Evolutionary conservation across 116 monocot species (phyloP).

Genomic region (Dioscorea cayenensis): DNA sequence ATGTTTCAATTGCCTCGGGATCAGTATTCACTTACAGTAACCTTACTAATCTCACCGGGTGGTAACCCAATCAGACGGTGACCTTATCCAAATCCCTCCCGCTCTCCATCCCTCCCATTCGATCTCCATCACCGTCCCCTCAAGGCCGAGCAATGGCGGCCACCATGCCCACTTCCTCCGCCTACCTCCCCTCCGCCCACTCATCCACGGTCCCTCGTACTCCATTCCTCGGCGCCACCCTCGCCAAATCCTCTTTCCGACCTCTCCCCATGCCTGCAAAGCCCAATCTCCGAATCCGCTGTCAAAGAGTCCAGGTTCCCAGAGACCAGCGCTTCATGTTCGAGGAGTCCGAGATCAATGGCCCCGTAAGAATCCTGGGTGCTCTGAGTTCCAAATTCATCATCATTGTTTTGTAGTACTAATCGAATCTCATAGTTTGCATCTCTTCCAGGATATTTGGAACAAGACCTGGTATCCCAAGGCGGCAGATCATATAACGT

Average conservation of each 20-base stretch:
- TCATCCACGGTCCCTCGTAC: background rate
- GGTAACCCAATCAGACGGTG: background rate
- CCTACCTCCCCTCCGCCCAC: conserved; percentile 12
- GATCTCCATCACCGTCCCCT: background rate
- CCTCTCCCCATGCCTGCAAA: background rate
- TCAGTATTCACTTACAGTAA: too few species aligned
- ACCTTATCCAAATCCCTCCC: background rate
- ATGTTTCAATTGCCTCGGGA: too few species aligned
- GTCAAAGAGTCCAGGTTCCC: conserved; percentile 38
- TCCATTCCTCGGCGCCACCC: conserved; percentile 7
- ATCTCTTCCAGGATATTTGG: conserved; percentile 71
- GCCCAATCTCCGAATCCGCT: conserved; percentile 9
- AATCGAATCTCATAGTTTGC: background rate
- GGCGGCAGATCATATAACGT: conserved; percentile 78
- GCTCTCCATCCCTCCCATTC: background rate
- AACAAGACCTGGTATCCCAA: conserved; percentile 97
- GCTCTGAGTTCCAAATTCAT: background rate
- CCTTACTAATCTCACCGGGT: too few species aligned
- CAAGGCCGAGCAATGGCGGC: conserved; percentile 15
- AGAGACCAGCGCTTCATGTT: conserved; percentile 79
- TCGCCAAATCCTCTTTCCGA: background rate
- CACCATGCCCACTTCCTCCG: conserved; percentile 15
- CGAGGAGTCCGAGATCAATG: conserved; percentile 74
- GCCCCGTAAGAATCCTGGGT: conserved; percentile 40
- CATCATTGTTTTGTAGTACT: background rate